These are phyloP conservation scores for Coniella vitis DNA, from an alignment of 2,329 filamentous ascomycete genomes.

Conservation along the genomic window DNA sequence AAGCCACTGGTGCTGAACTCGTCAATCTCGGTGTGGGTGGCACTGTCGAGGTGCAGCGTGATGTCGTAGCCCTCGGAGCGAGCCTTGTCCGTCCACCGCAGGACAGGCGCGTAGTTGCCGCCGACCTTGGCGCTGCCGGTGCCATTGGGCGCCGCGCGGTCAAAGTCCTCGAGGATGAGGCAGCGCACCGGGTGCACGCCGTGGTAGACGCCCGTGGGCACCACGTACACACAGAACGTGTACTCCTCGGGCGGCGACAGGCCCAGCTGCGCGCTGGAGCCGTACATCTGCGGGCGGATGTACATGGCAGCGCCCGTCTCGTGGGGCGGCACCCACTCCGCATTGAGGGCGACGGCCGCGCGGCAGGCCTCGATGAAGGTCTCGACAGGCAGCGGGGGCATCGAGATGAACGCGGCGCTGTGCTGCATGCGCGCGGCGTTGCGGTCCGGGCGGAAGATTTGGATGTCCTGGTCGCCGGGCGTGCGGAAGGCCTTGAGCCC, in stretches of 20 bases:
- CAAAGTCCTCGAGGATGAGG: conserved; percentile 85
- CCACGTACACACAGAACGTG: conserved; percentile 80
- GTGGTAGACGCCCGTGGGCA: conserved; percentile 92
- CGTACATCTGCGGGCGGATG: conserved; percentile 82
- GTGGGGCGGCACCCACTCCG: conserved; percentile 84
- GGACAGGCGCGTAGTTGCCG: conserved; percentile 90
- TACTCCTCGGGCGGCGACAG: conserved; percentile 86
- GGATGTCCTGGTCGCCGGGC: conserved; percentile 62
- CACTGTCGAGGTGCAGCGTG: conserved; percentile 86
- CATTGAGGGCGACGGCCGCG: conserved; percentile 80
- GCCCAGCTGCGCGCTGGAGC: conserved; percentile 78
- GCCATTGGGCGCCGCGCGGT: conserved; percentile 85
- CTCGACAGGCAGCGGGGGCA: conserved; percentile 70
- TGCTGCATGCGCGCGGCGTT: conserved; percentile 82
- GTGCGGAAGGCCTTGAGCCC: conserved; percentile 94
- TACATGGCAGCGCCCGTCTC: conserved; percentile 88
- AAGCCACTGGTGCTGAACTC: conserved; percentile 96
- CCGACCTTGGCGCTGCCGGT: conserved; percentile 91
- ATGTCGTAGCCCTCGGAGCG: conserved; percentile 79
- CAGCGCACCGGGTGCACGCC: conserved; percentile 82
- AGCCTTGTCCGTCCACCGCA: conserved; percentile 80
- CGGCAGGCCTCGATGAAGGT: conserved; percentile 71
- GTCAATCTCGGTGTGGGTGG: conserved; percentile 76
- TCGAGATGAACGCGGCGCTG: conserved; percentile 75
- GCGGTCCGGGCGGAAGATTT: conserved; percentile 79